Conservation (phyloP, 1,284 basidiomycete genomes). For the Stygiomarasmius scandens region DNA sequence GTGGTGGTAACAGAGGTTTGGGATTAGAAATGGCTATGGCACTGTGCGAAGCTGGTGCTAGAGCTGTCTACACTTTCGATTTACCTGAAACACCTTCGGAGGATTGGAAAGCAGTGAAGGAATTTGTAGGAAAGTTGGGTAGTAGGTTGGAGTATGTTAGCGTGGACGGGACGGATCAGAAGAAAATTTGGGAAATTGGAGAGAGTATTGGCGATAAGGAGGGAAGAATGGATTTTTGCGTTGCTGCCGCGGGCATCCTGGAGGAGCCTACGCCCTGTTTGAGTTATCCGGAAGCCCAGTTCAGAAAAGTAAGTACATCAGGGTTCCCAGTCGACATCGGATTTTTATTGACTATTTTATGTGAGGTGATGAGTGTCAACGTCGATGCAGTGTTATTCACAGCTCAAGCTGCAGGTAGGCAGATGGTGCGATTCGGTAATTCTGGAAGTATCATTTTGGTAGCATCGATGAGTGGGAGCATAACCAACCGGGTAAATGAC, state of each 20-base stretch:
- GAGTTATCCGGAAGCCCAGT: conserved; percentile 71
- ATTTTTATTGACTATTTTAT: conserved; percentile 2
- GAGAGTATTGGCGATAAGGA: conserved; percentile 65
- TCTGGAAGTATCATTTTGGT: conserved; percentile 82
- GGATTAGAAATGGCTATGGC: conserved; percentile 83
- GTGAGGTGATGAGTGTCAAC: conserved; percentile 74
- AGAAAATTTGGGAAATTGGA: conserved; percentile 54
- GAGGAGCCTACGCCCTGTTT: conserved; percentile 64
- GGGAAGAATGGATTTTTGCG: conserved; percentile 71
- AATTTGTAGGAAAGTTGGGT: conserved; percentile 52
- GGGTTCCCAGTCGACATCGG: not conserved
- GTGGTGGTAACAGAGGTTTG: conserved; percentile 79
- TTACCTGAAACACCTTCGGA: conserved; percentile 62
- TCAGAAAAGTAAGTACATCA: conserved; percentile 55
- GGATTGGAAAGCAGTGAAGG: conserved; percentile 64
- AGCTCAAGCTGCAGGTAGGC: conserved; percentile 69
- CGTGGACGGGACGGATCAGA: conserved; percentile 68
- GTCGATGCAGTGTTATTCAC: conserved; percentile 78
- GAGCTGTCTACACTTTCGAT: no score
- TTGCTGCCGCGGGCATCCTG: conserved; percentile 80
- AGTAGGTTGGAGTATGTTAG: no score
- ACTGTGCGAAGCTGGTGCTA: no score
- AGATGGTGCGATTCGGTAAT: conserved; percentile 73
- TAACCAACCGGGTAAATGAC: conserved; percentile 85
- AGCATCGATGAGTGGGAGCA: conserved; percentile 85